Evolutionary conservation across 495 filamentous ascomycete species (phyloP).

Genomic region (Usnea hakonensis): DNA sequence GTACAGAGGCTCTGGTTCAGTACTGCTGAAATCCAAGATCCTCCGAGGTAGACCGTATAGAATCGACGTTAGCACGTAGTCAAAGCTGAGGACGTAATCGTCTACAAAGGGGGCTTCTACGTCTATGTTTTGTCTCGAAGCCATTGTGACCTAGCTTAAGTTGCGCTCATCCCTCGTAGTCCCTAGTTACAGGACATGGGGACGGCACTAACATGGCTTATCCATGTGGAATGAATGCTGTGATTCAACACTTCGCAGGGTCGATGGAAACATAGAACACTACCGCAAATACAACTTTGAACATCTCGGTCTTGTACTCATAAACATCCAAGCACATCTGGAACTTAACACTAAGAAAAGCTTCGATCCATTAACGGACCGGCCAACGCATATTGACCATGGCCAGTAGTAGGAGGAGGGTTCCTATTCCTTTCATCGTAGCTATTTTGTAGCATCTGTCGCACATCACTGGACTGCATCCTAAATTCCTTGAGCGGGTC

Average conservation of each 20-base stretch:
- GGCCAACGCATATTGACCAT: not conserved
- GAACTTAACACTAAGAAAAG: not conserved
- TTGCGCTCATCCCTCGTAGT: not conserved
- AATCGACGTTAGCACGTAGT: not conserved
- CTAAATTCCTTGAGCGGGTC: slow-evolving; percentile 8
- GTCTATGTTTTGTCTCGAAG: not conserved
- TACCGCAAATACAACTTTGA: not conserved
- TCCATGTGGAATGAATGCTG: not conserved
- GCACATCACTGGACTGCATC: slow-evolving; percentile 1
- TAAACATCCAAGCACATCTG: not conserved
- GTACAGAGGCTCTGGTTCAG: not conserved
- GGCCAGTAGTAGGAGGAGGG: not conserved
- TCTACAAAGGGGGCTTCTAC: not conserved
- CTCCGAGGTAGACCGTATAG: not conserved
- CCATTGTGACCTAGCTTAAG: not conserved
- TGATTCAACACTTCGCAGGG: not conserved
- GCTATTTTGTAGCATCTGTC: slow-evolving; percentile 1
- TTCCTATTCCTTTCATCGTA: slow-evolving; percentile 6
- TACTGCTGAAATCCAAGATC: not conserved
- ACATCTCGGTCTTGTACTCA: not conserved
- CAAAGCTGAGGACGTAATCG: not conserved
- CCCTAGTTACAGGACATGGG: not conserved
- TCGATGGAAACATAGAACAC: not conserved
- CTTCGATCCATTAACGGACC: not conserved
- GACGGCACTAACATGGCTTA: not conserved